phyloP scores from a whole-genome alignment of 2,329 filamentous ascomycete species.

The Dichotomopilus funicola region DNA sequence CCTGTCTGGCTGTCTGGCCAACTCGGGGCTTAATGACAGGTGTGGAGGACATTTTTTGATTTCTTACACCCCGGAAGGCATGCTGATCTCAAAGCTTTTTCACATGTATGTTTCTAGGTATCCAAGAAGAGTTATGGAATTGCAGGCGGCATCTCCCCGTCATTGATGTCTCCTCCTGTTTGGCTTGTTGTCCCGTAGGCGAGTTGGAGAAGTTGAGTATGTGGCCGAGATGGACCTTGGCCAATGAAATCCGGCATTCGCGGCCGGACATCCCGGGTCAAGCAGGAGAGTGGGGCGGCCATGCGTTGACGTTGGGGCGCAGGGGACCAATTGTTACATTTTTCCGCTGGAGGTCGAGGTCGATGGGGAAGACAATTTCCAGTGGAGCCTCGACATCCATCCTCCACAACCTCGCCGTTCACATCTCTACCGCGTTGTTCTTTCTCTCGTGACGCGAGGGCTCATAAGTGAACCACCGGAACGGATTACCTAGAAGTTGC shows the following conservation, averaged over 20 bases:
- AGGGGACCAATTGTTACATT: conserved; percentile 2
- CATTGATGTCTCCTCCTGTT: not conserved
- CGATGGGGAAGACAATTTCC: conserved; percentile 18
- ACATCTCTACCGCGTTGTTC: not conserved
- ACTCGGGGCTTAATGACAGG: too few relatives aligned
- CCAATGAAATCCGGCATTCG: not conserved
- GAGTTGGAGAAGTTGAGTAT: not conserved
- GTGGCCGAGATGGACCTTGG: not conserved
- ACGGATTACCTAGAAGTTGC: too few relatives aligned
- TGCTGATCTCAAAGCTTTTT: too few relatives aligned
- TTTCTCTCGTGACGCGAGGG: not conserved
- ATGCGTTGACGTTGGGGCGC: not conserved
- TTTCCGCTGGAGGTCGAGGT: conserved; percentile 4
- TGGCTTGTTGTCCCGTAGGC: not conserved
- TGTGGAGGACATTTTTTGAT: too few relatives aligned
- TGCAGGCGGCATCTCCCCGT: not conserved
- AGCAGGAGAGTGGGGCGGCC: not conserved
- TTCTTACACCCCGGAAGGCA: too few relatives aligned
- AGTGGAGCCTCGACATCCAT: conserved; percentile 14
- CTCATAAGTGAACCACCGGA: not conserved
- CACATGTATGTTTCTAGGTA: too few relatives aligned
- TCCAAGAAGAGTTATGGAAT: too few relatives aligned
- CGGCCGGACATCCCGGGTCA: too few relatives aligned
- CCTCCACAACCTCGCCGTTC: conserved; percentile 7
- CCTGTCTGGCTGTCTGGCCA: too few relatives aligned